Base-by-base conservation (phyloP, 768 basidiomycete genomes). In the Boletus reticulatus region DNA sequence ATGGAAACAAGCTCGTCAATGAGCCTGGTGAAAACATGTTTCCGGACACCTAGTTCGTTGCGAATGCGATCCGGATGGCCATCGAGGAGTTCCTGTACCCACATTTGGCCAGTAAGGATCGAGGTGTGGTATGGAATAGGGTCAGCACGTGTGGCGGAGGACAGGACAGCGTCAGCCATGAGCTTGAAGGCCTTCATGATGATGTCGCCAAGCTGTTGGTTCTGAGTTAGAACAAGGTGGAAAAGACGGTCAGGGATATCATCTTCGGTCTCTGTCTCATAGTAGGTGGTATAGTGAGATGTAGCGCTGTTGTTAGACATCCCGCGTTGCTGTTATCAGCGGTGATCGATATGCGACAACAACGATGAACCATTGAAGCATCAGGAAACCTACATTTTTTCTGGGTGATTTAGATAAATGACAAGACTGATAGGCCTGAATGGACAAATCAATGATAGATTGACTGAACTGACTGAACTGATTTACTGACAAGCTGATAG, bases 81-180 rank as follows among this genome's bases (percentile, higher is more conserved):
- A 57, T 31, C 11, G 3, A 57, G 2, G 0, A 57, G 51, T 27
- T 57, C 46, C 19, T n/a, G 34, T 7, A 53, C 42, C 51, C 56
- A 57, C 46, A 43, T 47, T 5, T 43, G 8, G 3, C 50, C 39
- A 20, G 55, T 47, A 4, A 56, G 22, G 1, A 56, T 39, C 0
- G 49, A 55, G 2, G 29, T 51, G 2, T 51, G 43, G 17, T 56
- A 56, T 14, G 32, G 52, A 17, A 53, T 39, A 2, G 31, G 20
- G 29, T 32, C 31, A 14, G 19, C 19, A 4, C 32, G 9, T 38
- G 14, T 38, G 31, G 13, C 4, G 13, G 45, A 47, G 31, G 19
- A 32, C 8, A 31, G 1, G 29, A 50, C 29, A 50, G n/a, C 0
- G 3, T 50, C 9, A 2, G 39, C 6, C 39, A 50, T 42, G 4